Conservation (phyloP, 495 filamentous ascomycete species). For the Podospora tetraspora region DNA sequence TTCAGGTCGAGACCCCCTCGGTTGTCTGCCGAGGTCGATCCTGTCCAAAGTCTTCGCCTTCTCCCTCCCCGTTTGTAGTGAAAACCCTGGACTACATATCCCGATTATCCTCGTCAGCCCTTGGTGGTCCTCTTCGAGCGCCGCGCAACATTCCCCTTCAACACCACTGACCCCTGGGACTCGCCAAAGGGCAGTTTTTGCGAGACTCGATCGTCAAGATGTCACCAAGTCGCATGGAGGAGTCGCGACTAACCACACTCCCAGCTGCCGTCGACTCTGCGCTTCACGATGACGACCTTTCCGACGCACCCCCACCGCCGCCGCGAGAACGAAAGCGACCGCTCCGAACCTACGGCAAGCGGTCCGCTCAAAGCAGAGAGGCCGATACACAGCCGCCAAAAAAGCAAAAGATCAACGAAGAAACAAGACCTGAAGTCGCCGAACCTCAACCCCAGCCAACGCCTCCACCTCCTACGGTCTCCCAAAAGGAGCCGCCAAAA, state of each 20-base stretch:
- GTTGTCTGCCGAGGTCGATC: neutral
- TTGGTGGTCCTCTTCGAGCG: neutral
- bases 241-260: neutral
- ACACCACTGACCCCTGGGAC: neutral
- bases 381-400: constrained; percentile 7
- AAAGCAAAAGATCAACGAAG: neutral
- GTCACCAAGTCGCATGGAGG: neutral
- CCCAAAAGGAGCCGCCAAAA: constrained; percentile 11
- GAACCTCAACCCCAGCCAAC: neutral
- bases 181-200: neutral
- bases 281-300: neutral
- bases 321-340: constrained; percentile 29
- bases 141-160: neutral
- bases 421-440: neutral
- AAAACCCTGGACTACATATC: neutral
- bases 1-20: neutral
- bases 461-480: neutral
- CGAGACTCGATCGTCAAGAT: neutral
- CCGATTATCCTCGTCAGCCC: neutral
- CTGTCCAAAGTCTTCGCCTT: neutral
- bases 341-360: constrained; percentile 42
- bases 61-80: neutral
- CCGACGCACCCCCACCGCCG: neutral
- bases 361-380: constrained; percentile 22
- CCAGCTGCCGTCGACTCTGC: neutral